A percentile compares a stretch with the other conserved stretches of the same genome.
phyloP scores from a whole-genome alignment of 148 eudicot species.

The Vaccinium vitisidaea region DNA sequence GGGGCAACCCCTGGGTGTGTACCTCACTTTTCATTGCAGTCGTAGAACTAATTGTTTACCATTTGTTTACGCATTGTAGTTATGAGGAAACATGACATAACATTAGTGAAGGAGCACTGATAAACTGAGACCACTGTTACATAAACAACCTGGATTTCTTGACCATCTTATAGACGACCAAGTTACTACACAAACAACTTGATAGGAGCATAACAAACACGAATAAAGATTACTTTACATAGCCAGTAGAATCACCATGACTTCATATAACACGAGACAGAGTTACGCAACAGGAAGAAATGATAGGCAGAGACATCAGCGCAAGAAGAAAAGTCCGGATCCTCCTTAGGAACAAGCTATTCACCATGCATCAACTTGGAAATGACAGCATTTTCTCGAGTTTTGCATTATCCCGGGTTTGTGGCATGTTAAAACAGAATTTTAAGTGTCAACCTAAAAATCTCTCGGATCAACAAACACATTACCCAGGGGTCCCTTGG shows the following conservation, averaged over 20 bases:
- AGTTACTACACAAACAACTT: no score
- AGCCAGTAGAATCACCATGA: background rate
- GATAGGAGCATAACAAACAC: background rate
- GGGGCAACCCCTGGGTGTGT: no score
- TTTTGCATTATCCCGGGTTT: background rate
- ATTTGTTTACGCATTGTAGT: no score
- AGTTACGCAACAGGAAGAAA: background rate
- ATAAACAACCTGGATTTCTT: no score
- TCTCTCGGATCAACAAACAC: slow-evolving; percentile 18
- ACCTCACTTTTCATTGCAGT: no score
- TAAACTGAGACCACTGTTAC: no score
- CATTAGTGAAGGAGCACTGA: no score
- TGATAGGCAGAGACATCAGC: background rate
- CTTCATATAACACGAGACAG: no score
- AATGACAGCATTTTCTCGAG: background rate
- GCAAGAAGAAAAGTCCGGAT: background rate
- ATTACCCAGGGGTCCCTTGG: slow-evolving; percentile 9
- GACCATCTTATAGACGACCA: no score
- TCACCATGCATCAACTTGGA: background rate
- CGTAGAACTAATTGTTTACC: no score
- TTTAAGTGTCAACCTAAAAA: background rate
- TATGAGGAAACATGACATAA: no score
- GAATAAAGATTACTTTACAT: background rate
- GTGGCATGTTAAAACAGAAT: background rate
- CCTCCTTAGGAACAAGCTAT: background rate